phyloP scores from a whole-genome alignment of 2,329 filamentous ascomycete species.

The Fusarium sambucinum region DNA sequence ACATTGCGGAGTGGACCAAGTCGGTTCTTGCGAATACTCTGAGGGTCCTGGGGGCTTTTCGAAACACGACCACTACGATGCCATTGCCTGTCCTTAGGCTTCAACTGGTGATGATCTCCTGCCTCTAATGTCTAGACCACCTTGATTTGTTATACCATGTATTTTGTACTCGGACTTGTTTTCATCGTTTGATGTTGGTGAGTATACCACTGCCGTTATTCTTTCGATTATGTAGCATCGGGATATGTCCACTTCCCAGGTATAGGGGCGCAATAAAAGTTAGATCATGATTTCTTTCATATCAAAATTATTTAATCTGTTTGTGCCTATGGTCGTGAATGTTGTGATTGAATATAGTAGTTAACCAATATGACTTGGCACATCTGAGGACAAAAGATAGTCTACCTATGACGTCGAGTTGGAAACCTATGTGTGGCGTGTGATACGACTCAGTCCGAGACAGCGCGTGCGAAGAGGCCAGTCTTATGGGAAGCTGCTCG shows the following conservation, averaged over 20 bases:
- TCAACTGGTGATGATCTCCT: slow-evolving; percentile 35
- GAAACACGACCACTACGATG: slow-evolving; percentile 38
- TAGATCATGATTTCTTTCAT: slow-evolving; percentile 37
- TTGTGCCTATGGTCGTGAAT: background rate
- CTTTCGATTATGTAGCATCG: slow-evolving; percentile 41
- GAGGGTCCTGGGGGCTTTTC: slow-evolving; percentile 56
- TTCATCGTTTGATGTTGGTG: slow-evolving; percentile 44
- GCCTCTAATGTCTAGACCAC: slow-evolving; percentile 32
- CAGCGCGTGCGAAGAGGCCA: slow-evolving; percentile 24
- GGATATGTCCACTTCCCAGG: slow-evolving; percentile 36
- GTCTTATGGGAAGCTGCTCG: slow-evolving; percentile 23
- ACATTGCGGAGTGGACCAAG: slow-evolving; percentile 49
- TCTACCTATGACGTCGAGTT: slow-evolving; percentile 17
- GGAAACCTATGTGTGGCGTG: slow-evolving; percentile 4
- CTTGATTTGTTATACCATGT: slow-evolving; percentile 35
- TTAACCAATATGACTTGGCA: background rate
- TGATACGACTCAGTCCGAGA: slow-evolving; percentile 24
- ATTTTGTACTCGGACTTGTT: slow-evolving; percentile 33
- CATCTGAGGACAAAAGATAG: background rate
- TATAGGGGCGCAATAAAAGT: slow-evolving; percentile 50
- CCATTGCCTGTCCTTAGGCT: slow-evolving; percentile 33
- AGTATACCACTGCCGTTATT: slow-evolving; percentile 47
- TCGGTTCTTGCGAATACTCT: slow-evolving; percentile 53
- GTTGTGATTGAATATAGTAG: slow-evolving; percentile 3
- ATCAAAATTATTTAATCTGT: background rate